Evolutionary conservation across 495 filamentous ascomycete species (phyloP), one percentile per base, ranked within the genome.

Genomic region (Podospora conica): DNA sequence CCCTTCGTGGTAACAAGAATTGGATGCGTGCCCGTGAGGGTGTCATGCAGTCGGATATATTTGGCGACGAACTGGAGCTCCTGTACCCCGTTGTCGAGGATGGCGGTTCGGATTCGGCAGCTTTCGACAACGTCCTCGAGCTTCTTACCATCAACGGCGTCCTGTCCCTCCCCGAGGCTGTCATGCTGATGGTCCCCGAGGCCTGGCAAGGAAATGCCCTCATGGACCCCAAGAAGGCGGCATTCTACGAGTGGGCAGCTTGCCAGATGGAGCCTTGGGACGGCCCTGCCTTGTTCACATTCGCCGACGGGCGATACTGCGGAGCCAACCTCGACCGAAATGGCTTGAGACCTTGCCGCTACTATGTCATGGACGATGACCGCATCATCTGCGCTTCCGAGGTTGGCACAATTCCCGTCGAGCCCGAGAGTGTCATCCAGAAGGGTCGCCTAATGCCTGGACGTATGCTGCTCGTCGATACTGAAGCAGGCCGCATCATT

Each of bases 211-310:
- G 93, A 68, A 97, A 98, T 76, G 77, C 86, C 21, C 81, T 86
- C 59, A 96, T 98, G 89, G 92, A 97, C 71, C 93, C 95, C 23
- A 89, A 90, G 76, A 99, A 98, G 81, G 91, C 94, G 28, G 94
- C 95, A 53, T 99, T 97, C 80, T 99, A 99, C 79, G 95, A 99
- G 77, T 99, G 95, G 95, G 95, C 95, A 67, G 94, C 93, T 55
- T 99, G 95, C 79, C 90, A 96, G 83, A 99, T 99, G 95, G 95
- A 99, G 81, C 94, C 95, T 27, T 99, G 95, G 95, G 95, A 99
- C 78, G 95, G 95, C 9, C 95, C 95, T 18, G 95, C 95, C 66
- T 85, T 99, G 24, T 99, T 99, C 82, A 97, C 94, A 3, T 99
- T 99, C 78, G 91, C 96, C 27, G 95, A 99, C 78, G 95, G 95